These are phyloP conservation scores for Aspergillus cejpii DNA, from an alignment of 2,329 filamentous ascomycete species.

Conservation along the genomic window DNA sequence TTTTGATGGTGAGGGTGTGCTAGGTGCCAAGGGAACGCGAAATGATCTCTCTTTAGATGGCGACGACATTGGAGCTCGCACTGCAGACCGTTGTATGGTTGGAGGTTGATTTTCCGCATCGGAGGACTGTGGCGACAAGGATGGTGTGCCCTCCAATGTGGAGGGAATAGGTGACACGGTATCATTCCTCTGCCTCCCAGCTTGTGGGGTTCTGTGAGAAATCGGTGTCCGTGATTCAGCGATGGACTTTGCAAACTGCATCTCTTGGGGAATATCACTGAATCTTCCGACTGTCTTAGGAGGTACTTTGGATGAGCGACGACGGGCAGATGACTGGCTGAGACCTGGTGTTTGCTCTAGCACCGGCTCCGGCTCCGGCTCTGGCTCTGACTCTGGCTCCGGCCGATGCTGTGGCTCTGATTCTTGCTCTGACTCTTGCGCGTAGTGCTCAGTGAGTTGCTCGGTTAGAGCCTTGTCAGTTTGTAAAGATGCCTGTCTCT, in stretches of 20 bases:
- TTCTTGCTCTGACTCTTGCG: not conserved
- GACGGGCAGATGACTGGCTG: conserved; percentile 12
- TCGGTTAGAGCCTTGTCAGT: not conserved
- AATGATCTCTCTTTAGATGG: conserved; percentile 33
- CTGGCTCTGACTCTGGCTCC: conserved; percentile 17
- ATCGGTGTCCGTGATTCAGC: conserved; percentile 21
- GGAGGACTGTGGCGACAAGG: conserved; percentile 66
- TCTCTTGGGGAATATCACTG: conserved; percentile 34
- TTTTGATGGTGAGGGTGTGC: conserved; percentile 56
- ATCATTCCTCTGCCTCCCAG: conserved; percentile 11
- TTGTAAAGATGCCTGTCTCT: conserved; percentile 3
- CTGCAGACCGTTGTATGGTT: conserved; percentile 54
- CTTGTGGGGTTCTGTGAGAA: conserved; percentile 7
- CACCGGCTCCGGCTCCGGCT: conserved; percentile 12
- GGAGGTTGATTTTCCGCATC: conserved; percentile 75
- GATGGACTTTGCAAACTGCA: conserved; percentile 29
- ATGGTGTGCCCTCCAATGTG: conserved; percentile 48
- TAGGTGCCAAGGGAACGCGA: conserved; percentile 40
- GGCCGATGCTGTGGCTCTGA: conserved; percentile 6
- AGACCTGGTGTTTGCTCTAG: conserved; percentile 5
- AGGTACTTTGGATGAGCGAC: conserved; percentile 25
- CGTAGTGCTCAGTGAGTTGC: not conserved
- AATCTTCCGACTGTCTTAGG: conserved; percentile 34
- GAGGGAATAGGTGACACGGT: conserved; percentile 25
- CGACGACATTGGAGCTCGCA: conserved; percentile 32